A percentile compares a stretch with the other conserved stretches of the same genome.
Evolutionary conservation across 2,329 filamentous ascomycete genomes (phyloP).

Genomic region (Beauveria varroae): DNA sequence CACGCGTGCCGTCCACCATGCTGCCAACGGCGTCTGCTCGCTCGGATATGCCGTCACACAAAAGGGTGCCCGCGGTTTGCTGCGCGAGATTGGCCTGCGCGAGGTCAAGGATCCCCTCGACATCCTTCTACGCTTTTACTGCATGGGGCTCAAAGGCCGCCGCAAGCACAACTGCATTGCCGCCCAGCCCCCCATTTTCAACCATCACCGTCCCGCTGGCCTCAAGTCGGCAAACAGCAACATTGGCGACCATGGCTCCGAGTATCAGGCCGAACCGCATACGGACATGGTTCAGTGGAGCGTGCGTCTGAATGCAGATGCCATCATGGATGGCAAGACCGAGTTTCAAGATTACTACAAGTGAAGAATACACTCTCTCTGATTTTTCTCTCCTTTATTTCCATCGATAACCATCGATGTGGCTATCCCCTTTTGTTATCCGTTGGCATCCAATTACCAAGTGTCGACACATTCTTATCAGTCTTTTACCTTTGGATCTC

Average conservation of each 20-base stretch:
- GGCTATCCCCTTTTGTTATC: not conserved
- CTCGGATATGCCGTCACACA: constrained; percentile 37
- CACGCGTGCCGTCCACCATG: constrained; percentile 34
- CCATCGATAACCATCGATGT: not conserved
- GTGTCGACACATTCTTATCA: not conserved
- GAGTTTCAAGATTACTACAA: not conserved
- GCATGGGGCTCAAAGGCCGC: constrained; percentile 28
- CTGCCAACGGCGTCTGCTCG: constrained; percentile 29
- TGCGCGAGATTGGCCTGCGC: constrained; percentile 29
- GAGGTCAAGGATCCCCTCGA: constrained; percentile 34
- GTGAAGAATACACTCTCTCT: not conserved
- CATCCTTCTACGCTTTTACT: constrained; percentile 37
- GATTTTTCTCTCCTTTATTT: not conserved
- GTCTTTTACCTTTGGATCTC: not conserved
- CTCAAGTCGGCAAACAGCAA: constrained; percentile 25
- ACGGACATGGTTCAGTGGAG: constrained; percentile 14
- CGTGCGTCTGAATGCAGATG: constrained; percentile 6
- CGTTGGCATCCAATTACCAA: not conserved
- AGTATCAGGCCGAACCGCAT: constrained; percentile 18
- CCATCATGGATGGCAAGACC: constrained; percentile 9
- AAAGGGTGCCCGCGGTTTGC: constrained; percentile 30
- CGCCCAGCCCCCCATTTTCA: constrained; percentile 34
- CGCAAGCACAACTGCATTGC: constrained; percentile 31
- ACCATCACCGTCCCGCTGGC: constrained; percentile 35
- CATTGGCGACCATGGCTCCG: constrained; percentile 26